Base-by-base conservation (phyloP, 352 stramenopile genomes). In the Globisporangium okanoganense region DNA sequence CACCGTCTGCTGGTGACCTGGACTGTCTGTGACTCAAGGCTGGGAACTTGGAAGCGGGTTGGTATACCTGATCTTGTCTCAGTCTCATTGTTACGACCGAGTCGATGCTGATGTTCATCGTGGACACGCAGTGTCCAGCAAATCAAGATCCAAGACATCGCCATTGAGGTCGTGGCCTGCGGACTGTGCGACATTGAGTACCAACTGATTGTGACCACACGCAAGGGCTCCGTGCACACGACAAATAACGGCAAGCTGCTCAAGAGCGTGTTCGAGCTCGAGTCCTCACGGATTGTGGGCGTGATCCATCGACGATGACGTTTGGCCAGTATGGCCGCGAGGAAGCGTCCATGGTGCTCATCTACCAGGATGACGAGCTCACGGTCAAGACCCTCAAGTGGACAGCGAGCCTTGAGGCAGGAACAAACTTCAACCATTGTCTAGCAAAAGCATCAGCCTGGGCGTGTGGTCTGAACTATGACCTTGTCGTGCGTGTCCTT, bases 181-280 rank as follows among this genome's bases (percentile, higher is more conserved):
- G 84, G 84, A 0, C 63, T 95, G 7, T 69, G 86, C 20, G 85
- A 96, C 18, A 85, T 96, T 33, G 90, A 97, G 52, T 94, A 79
- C 43, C 87, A 90, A 7, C 66, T 98, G 12, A 80, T 94, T 12
- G 64, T 97, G 24, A 90, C 89, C 24, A 97, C 88, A 38, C 78
- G 90, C 9, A 92, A 95, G 45, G 83, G 87, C 0, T 78, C 78
- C 0, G 87, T 97, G 29, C 96, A 90, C 75, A 96, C 79, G 49
- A 89, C 97, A 59, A 97, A 97, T 78, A 96, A 97, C 64, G 88
- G 90, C n/a, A 86, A 97, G 50, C 58, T 97, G 45, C 62, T 94
- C 22, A 86, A 88, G 55, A 90, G 71, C 10, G 82, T 91, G 55
- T 96, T 98, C 49, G 87, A 97, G 61, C 70, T 97, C 4, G 89